Evolutionary conservation across 106 monocot genomes (phyloP).

Genomic region (Dendrobium huoshanense): DNA sequence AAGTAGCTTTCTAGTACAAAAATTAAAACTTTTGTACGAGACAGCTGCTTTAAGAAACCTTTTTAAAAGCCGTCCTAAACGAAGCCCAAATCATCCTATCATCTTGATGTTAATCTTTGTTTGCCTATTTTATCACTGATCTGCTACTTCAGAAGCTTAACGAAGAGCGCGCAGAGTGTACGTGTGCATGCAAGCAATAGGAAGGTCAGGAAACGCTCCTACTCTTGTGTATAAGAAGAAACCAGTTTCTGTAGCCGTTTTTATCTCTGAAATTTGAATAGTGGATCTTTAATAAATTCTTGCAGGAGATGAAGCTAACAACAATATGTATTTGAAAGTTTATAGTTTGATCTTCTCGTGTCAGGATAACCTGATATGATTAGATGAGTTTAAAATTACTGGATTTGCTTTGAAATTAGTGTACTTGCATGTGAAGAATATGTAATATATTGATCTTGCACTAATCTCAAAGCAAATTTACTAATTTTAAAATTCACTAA

Average conservation of each 20-base stretch:
- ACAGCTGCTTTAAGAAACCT: too few species aligned
- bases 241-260: not conserved
- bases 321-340: not conserved
- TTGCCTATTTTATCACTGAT: not conserved
- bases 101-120: not conserved
- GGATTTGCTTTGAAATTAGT: too few species aligned
- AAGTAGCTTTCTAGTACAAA: too few species aligned
- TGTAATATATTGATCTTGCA: too few species aligned
- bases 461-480: too few species aligned
- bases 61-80: too few species aligned
- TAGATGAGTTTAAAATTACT: too few species aligned
- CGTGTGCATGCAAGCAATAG: not conserved
- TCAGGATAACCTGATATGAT: too few species aligned
- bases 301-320: not conserved
- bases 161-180: constrained; percentile 1
- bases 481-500: not conserved
- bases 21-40: too few species aligned
- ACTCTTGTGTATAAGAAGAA: not conserved
- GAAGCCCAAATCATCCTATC: too few species aligned
- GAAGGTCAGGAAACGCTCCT: not conserved
- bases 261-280: too few species aligned
- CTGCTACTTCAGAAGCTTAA: not conserved
- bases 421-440: too few species aligned
- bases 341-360: not conserved
- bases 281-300: not conserved